A percentile compares a stretch with the other conserved stretches of the same genome.
phyloP scores from a whole-genome alignment of 345 rosid genomes.

The Dovyalis caffra region DNA sequence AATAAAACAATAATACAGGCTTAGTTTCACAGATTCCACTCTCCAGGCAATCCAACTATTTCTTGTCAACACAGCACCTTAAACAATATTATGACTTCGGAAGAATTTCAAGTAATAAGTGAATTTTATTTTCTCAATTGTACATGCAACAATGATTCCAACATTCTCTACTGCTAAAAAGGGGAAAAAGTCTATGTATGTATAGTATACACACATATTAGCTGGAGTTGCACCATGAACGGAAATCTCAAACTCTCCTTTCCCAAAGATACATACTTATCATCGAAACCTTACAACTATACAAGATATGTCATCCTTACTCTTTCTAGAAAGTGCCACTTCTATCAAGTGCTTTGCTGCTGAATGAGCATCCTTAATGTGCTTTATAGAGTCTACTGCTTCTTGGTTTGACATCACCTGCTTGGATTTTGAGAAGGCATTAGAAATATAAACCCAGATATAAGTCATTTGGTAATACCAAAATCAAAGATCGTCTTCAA shows the following conservation, averaged over 20 bases:
- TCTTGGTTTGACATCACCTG: conserved; percentile 86
- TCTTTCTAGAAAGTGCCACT: conserved; percentile 58
- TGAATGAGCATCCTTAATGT: conserved; percentile 59
- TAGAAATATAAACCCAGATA: neutral
- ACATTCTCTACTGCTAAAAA: conserved; percentile 4
- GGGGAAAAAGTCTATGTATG: conserved; percentile 12
- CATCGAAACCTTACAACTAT: conserved; percentile 72
- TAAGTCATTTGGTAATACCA: too few relatives aligned
- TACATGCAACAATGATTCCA: conserved; percentile 15
- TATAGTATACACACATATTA: conserved; percentile 18
- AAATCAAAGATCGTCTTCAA: too few relatives aligned
- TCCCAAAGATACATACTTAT: neutral
- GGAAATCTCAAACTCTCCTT: neutral
- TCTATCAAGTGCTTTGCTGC: conserved; percentile 74
- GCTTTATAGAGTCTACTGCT: conserved; percentile 56
- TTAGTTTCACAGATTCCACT: too few relatives aligned
- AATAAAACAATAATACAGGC: too few relatives aligned
- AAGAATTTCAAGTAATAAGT: neutral
- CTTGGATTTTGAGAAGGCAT: neutral
- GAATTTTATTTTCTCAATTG: neutral
- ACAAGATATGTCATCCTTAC: conserved; percentile 94
- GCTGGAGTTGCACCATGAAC: conserved; percentile 3
- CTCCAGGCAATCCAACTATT: too few relatives aligned
- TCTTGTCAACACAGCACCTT: too few relatives aligned
- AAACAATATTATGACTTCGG: too few relatives aligned